Percentiles rank a stretch among this genome's conserved stretches.
Evolutionary conservation across 179 eudicot genomes (phyloP).

Genomic region (Silene coronaria): DNA sequence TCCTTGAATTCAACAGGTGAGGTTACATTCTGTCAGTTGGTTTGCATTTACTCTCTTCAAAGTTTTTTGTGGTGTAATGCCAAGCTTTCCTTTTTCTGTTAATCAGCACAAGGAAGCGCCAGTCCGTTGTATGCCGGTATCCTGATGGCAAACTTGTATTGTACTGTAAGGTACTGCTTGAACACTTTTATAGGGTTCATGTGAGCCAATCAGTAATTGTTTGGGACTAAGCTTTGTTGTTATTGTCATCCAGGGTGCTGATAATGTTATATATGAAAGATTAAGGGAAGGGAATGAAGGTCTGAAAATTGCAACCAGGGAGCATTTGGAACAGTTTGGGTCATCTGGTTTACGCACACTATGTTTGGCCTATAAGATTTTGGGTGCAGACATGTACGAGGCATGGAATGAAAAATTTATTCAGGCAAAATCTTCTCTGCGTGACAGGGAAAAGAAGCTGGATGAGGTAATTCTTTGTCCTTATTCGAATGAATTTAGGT

Average conservation of each 20-base stretch:
- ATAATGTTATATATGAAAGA: constrained; percentile 88
- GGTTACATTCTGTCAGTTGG: constrained; percentile 13
- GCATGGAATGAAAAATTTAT: constrained; percentile 89
- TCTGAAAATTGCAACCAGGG: constrained; percentile 56
- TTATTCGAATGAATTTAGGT: neutral
- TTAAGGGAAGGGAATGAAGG: constrained; percentile 56
- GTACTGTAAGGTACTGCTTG: constrained; percentile 76
- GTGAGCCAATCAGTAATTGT: neutral
- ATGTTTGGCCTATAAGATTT: constrained; percentile 78
- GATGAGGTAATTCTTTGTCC: constrained; percentile 59
- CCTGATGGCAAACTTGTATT: constrained; percentile 90
- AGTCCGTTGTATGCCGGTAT: constrained; percentile 89
- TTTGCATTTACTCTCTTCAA: constrained; percentile 4
- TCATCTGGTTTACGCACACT: constrained; percentile 91
- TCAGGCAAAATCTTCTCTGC: constrained; percentile 89
- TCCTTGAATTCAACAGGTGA: constrained; percentile 95
- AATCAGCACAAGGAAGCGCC: constrained; percentile 88
- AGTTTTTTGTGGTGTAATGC: neutral
- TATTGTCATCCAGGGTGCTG: constrained; percentile 71
- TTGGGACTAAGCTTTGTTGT: neutral
- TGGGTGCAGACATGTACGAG: constrained; percentile 59
- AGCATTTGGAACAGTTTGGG: constrained; percentile 93
- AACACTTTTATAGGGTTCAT: neutral
- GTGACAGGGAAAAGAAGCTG: constrained; percentile 88
- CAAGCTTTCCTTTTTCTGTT: constrained; percentile 21